Evolutionary conservation across 352 stramenopile species (phyloP).

Genomic region (Globisporangium irregulare): DNA sequence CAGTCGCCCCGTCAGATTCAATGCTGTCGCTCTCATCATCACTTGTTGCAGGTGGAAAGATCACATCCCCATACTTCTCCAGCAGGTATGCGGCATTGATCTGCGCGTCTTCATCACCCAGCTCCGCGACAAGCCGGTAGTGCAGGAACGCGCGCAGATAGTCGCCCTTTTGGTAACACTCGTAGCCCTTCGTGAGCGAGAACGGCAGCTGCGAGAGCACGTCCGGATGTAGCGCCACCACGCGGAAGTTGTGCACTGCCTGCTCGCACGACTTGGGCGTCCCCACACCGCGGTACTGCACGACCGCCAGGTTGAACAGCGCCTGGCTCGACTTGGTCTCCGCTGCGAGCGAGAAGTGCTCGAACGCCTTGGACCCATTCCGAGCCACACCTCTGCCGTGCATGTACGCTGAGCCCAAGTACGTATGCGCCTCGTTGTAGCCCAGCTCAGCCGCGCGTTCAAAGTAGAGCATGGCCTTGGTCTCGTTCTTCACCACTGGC

Average conservation of each 20-base stretch:
- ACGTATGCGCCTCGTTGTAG: slow-evolving; percentile 66
- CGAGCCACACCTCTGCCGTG: slow-evolving; percentile 45
- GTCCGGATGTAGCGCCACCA: slow-evolving; percentile 52
- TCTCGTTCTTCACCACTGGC: slow-evolving; percentile 52
- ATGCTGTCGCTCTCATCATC: background rate
- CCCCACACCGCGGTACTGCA: slow-evolving; percentile 66
- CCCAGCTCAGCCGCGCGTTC: slow-evolving; percentile 52
- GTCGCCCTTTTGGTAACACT: slow-evolving; percentile 61
- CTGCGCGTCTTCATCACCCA: slow-evolving; percentile 63
- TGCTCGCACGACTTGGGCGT: slow-evolving; percentile 41
- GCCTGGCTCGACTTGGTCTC: slow-evolving; percentile 47
- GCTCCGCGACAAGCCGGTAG: slow-evolving; percentile 56
- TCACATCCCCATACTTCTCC: slow-evolving; percentile 47
- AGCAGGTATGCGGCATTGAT: slow-evolving; percentile 74
- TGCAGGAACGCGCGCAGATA: slow-evolving; percentile 66
- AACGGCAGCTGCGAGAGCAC: slow-evolving; percentile 54
- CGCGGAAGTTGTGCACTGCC: slow-evolving; percentile 57
- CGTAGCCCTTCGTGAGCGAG: slow-evolving; percentile 62
- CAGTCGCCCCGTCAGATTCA: background rate
- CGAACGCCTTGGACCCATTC: slow-evolving; percentile 49
- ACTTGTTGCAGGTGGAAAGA: slow-evolving; percentile 18
- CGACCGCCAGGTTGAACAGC: slow-evolving; percentile 69
- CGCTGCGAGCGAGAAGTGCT: slow-evolving; percentile 60
- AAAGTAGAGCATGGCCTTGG: slow-evolving; percentile 56
- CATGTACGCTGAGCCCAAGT: slow-evolving; percentile 64